Percentiles rank a stretch among this genome's conserved stretches.
Conservation (phyloP, 192 early-diverging fungal species). For the Coemansia sp. region DNA sequence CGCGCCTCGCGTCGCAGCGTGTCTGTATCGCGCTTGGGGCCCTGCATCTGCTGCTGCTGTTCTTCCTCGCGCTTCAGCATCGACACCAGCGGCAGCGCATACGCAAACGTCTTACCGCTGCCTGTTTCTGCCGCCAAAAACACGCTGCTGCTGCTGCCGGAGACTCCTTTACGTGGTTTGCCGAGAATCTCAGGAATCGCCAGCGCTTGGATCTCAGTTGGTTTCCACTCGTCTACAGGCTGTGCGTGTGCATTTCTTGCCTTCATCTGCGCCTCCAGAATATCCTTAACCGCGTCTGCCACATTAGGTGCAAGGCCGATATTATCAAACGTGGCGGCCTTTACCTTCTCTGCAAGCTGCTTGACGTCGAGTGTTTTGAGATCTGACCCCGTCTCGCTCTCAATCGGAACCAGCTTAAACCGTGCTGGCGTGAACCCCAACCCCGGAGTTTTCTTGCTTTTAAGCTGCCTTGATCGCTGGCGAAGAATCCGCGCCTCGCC, state of each 20-base stretch:
- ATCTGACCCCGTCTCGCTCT: conserved; percentile 55
- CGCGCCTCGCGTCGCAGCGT: conserved; percentile 66
- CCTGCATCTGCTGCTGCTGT: not conserved
- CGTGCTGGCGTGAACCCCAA: conserved; percentile 66
- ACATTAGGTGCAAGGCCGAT: conserved; percentile 66
- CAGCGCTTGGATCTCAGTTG: conserved; percentile 85
- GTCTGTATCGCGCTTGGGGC: not conserved
- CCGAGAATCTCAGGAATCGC: conserved; percentile 72
- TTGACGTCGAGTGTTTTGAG: conserved; percentile 25
- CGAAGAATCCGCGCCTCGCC: conserved; percentile 40
- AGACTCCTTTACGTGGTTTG: conserved; percentile 18
- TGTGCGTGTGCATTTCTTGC: conserved; percentile 4
- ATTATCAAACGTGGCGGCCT: conserved; percentile 55
- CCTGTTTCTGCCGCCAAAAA: conserved; percentile 89
- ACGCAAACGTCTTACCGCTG: conserved; percentile 90
- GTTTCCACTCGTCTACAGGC: conserved; percentile 49
- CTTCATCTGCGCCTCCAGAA: conserved; percentile 27
- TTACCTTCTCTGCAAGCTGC: conserved; percentile 24
- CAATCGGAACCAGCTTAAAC: conserved; percentile 59
- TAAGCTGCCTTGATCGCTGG: conserved; percentile 38
- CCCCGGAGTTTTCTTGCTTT: conserved; percentile 27
- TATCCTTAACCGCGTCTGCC: conserved; percentile 37
- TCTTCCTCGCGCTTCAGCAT: conserved; percentile 70
- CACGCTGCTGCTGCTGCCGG: conserved; percentile 50
- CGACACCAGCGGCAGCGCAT: conserved; percentile 77